Evolutionary conservation across 148 eudicot species (phyloP).

Genomic region (Euryodendron excelsum): DNA sequence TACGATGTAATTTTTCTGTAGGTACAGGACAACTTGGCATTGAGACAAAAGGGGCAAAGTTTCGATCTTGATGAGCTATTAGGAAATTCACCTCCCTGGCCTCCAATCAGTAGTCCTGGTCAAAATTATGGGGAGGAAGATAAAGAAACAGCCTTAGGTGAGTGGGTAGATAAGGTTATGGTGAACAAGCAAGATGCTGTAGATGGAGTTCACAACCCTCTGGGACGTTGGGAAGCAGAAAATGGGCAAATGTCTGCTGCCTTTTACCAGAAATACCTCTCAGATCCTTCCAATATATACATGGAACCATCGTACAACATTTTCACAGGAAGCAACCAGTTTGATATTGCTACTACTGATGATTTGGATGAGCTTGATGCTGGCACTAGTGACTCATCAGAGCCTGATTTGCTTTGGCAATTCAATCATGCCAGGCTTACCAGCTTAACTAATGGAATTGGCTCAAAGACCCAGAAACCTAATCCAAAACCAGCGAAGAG

Average conservation of each 20-base stretch:
- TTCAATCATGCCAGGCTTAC: conserved; percentile 72
- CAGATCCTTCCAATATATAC: conserved; percentile 54
- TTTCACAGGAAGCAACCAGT: conserved; percentile 50
- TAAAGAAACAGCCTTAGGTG: conserved; percentile 72
- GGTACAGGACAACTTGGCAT: conserved; percentile 46
- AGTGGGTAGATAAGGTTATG: conserved; percentile 99
- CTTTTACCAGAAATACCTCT: conserved; percentile 63
- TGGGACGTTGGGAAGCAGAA: conserved; percentile 51
- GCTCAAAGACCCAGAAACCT: conserved; percentile 48
- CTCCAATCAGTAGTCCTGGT: conserved; percentile 58
- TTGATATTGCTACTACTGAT: conserved; percentile 56
- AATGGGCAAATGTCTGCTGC: conserved; percentile 47
- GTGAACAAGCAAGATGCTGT: conserved; percentile 81
- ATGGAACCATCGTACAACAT: conserved; percentile 56
- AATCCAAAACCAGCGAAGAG: conserved; percentile 46
- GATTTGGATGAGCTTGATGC: conserved; percentile 91
- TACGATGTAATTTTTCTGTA: conserved; percentile 18
- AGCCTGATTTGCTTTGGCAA: conserved; percentile 95
- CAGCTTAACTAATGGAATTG: conserved; percentile 47
- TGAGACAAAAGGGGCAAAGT: conserved; percentile 65
- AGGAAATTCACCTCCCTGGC: conserved; percentile 90
- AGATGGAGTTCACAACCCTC: conserved; percentile 39
- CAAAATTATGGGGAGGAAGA: conserved; percentile 57
- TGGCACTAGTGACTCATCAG: conserved; percentile 93
- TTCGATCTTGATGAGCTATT: conserved; percentile 83